A percentile compares a stretch with the other conserved stretches of the same genome.
These are phyloP conservation scores for Verticillium klebahnii DNA, from an alignment of 2,329 filamentous ascomycete species.

Conservation along the genomic window DNA sequence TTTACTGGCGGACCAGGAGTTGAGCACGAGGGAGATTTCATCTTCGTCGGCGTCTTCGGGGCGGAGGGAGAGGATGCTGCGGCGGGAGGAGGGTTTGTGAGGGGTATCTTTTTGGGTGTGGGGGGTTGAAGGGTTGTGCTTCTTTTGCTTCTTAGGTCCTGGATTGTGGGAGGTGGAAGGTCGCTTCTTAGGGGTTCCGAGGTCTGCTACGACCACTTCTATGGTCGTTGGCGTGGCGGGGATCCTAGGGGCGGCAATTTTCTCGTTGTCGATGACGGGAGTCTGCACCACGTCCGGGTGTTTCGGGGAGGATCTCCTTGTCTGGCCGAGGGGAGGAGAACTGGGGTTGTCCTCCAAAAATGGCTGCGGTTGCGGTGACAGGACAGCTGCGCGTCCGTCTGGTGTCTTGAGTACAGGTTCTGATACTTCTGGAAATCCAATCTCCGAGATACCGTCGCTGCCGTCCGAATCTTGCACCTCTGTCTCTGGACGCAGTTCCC, in stretches of 20 bases:
- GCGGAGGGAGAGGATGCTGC: slow-evolving; percentile 37
- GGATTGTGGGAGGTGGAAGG: not conserved
- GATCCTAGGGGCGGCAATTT: not conserved
- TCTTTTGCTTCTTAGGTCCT: not conserved
- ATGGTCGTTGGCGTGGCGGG: not conserved
- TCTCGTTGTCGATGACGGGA: not conserved
- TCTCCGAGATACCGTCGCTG: not conserved
- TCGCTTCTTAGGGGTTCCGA: not conserved
- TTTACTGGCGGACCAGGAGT: slow-evolving; percentile 1
- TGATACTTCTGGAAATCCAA: not conserved
- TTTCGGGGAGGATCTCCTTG: not conserved
- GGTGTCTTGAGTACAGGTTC: not conserved
- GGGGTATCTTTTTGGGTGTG: slow-evolving; percentile 13
- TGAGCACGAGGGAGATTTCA: slow-evolving; percentile 30
- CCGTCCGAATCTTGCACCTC: not conserved
- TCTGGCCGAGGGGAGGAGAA: not conserved
- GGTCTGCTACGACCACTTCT: not conserved
- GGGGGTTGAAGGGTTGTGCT: slow-evolving; percentile 13
- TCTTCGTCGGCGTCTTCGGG: slow-evolving; percentile 29
- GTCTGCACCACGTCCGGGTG: not conserved
- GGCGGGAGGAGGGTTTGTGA: slow-evolving; percentile 22
- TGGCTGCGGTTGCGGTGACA: not conserved
- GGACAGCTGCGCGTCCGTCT: not conserved
- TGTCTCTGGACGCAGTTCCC: not conserved
- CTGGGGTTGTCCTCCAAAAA: not conserved